Percentiles rank a stretch among this genome's conserved stretches.
Evolutionary conservation across 2,329 filamentous ascomycete species (phyloP).

Genomic region (Colletotrichum noveboracense): DNA sequence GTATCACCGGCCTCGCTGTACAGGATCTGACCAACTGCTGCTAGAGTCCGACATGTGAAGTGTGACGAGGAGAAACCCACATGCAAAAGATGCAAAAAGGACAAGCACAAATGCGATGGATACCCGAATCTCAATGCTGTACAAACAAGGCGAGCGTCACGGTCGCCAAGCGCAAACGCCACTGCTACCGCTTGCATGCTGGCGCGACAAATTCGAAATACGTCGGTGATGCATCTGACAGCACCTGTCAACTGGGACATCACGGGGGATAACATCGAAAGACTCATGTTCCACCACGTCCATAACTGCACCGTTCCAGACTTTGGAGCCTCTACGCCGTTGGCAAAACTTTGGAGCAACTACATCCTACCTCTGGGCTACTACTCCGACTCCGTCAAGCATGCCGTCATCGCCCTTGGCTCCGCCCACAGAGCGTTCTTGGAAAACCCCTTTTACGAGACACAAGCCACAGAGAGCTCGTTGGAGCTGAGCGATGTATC

Average conservation of each 20-base stretch:
- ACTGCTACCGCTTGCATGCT: background rate
- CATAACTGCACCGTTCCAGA: slow-evolving; percentile 10
- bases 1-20: background rate
- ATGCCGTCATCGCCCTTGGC: slow-evolving; percentile 10
- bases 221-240: background rate
- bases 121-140: background rate
- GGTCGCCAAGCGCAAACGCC: background rate
- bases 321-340: background rate
- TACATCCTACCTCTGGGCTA: slow-evolving; percentile 8
- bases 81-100: slow-evolving; percentile 16
- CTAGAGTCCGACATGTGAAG: slow-evolving; percentile 21
- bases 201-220: background rate
- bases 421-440: slow-evolving; percentile 1
- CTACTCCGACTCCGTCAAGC: slow-evolving; percentile 14
- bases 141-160: background rate
- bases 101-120: slow-evolving; percentile 20
- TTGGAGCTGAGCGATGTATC: background rate
- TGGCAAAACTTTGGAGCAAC: slow-evolving; percentile 14
- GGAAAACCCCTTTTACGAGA: background rate
- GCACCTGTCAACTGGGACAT: slow-evolving; percentile 6
- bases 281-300: slow-evolving; percentile 13
- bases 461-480: background rate
- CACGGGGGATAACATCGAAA: background rate
- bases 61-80: slow-evolving; percentile 23
- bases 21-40: background rate